Base-by-base conservation (phyloP, 345 rosid species). In the Corchorus capsularis region DNA sequence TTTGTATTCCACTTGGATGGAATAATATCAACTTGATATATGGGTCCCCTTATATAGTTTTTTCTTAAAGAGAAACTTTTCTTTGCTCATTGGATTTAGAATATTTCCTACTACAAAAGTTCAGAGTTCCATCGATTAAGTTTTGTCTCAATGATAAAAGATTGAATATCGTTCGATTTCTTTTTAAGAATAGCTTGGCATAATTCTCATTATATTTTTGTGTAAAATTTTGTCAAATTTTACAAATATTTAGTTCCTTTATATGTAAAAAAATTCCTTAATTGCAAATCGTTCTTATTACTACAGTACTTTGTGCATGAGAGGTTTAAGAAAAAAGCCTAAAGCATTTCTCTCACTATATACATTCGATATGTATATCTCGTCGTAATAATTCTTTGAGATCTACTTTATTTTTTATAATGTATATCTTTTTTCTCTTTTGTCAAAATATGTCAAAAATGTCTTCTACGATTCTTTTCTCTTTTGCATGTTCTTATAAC, bases 1-100 rank as follows among this genome's bases (percentile, higher is more conserved):
- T 67, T 45, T 45, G 20, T 11, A 0, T 54, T 19, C 71, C 41
- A 47, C 71, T 47, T 67, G 71, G n/a, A 45, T 22, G 41, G 53
- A 16, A 19, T 41, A 9, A 1, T 63, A 39, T 65, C 34, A 65
- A 67, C 71, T 67, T 67, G 5, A 67, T 67, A 14, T 39, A 45
- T 47, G 71, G 52, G 55, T 14, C 55, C 71, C 71, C 14, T 3
- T 9, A 2, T 49, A 49, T 19, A 17, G 7, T 63, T 63, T 37
- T 17, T 37, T 65, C 15, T 65, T 53, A 4, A 34, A 19, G 0
- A 47, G 47, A 37, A 16, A 2, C 46, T 0, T 73, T 73, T 12
- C 46, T 73, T 49, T 55, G 16, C 6, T 22, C 0, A 0, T 32
- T 54, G 80, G 69, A 16, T 77, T 77, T 64, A 64, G 49, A 64